Evolutionary conservation across 1,284 basidiomycete species (phyloP), one percentile per base, ranked within the genome.

Genomic region (Heterobasidion irregulare): DNA sequence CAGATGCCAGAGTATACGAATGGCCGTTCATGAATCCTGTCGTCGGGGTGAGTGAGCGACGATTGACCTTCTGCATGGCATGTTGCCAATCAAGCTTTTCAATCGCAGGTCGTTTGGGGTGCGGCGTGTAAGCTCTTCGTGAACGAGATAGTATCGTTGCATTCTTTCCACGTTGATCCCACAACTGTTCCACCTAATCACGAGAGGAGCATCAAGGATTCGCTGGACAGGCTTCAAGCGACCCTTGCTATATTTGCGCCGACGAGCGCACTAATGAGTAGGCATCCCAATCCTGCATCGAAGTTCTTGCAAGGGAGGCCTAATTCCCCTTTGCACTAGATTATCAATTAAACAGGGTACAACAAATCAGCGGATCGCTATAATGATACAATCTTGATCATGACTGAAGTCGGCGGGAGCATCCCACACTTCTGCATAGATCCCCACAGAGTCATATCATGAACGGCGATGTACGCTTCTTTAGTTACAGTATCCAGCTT

Each of bases 31-130:
- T 61, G n/a, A 59, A 63, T 57, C 62, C 67, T 32, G 62, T 65
- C 35, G 58, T 68, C 34, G 66, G 60, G 5, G 68, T 69, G 47
- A 51, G 66, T 63, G 26, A 5, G 26, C 26, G 26, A 26, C 6
- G 4, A 1, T 51, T 34, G 9, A 12, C 13, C 19, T 16, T 34
- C 19, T 5, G n/a, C 10, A 10, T 53, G 41, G 9, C 33, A 15
- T 19, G 47, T 7, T 43, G 3, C 32, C 5, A 12, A 19, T 2
- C 43, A 7, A 7, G 34, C 34, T 13, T 33, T 15, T 13, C 38
- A 6, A n/a, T 41, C 8, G 4, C 51, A 69, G 68, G 60, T 62
- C 0, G 53, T 68, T 12, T 68, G 66, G 65, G 60, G 61, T 41
- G 58, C 61, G 4, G 57, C 63, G 58, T 33, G 26, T 8, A 10